phyloP scores from a whole-genome alignment of 768 basidiomycete species.

The Suillus ampliporus region DNA sequence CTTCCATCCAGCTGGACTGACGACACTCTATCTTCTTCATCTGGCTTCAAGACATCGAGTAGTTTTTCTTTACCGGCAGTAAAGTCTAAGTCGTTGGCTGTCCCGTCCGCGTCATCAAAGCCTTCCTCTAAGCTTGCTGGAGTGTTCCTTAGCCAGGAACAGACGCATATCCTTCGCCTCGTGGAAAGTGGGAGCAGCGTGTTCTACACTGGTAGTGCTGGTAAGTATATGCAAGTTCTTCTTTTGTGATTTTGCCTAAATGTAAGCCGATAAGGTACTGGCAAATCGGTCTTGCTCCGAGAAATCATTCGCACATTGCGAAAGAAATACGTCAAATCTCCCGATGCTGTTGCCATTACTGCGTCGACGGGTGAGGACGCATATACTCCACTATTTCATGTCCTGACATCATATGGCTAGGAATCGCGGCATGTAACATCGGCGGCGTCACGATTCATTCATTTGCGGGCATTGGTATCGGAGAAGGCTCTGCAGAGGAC shows the following conservation, averaged over 20 bases:
- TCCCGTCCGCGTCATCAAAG: conserved; percentile 14
- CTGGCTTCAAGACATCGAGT: conserved; percentile 36
- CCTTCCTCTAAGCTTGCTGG: conserved; percentile 35
- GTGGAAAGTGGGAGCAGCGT: conserved; percentile 76
- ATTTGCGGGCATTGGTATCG: conserved; percentile 93
- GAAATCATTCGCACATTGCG: conserved; percentile 85
- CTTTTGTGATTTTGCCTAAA: conserved; percentile 21
- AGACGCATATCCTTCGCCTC: conserved; percentile 80
- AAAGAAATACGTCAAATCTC: conserved; percentile 53
- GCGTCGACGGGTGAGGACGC: conserved; percentile 80
- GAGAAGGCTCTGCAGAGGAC: conserved; percentile 63
- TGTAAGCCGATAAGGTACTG: conserved; percentile 70
- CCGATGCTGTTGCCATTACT: conserved; percentile 88
- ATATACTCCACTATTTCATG: conserved; percentile 6
- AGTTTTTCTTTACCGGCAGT: conserved; percentile 18
- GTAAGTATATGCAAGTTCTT: conserved; percentile 49
- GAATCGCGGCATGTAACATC: conserved; percentile 97
- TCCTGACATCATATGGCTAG: conserved; percentile 37
- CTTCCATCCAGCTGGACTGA: conserved; percentile 57
- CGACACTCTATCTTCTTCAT: conserved; percentile 41
- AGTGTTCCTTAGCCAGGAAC: conserved; percentile 82
- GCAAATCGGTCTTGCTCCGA: conserved; percentile 92
- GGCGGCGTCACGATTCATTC: conserved; percentile 96
- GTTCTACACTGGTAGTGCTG: conserved; percentile 98
- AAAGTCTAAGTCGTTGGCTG: conserved; percentile 15